These are phyloP conservation scores for Phtheirospermum japonicum DNA, from an alignment of 257 asterid genomes.

Conservation along the genomic window DNA sequence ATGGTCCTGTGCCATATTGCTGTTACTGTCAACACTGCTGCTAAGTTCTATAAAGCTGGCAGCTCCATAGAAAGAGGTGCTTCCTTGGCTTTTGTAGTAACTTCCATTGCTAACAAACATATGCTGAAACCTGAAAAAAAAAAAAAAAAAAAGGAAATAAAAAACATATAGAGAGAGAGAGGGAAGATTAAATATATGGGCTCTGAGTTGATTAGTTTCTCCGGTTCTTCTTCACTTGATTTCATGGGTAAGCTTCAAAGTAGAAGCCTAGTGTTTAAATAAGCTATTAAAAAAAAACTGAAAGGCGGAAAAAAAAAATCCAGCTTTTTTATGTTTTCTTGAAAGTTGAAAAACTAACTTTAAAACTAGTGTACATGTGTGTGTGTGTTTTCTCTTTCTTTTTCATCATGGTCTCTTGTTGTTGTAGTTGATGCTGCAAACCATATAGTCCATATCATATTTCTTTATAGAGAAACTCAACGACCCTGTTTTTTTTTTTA, in stretches of 20 bases:
- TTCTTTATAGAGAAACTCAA: constrained; percentile 44
- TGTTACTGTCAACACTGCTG: constrained; percentile 53
- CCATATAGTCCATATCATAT: constrained; percentile 2
- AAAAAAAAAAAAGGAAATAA: constrained; percentile 8
- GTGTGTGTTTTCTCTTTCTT: no score
- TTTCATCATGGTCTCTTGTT: not conserved
- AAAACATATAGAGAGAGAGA: no score
- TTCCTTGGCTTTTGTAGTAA: constrained; percentile 46
- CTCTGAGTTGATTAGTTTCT: constrained; percentile 2
- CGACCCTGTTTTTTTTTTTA: constrained; percentile 29
- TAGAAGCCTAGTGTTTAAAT: no score
- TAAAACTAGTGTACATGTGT: no score
- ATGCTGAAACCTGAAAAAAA: no score
- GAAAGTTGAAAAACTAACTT: constrained; percentile 27
- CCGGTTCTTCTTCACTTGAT: constrained; percentile 28
- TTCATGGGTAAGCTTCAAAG: constrained; percentile 37
- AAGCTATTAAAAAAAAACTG: no score
- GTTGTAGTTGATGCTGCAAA: constrained; percentile 10
- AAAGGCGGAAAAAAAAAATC: not conserved
- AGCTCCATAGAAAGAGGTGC: constrained; percentile 46
- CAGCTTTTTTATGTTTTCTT: constrained; percentile 16
- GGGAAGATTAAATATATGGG: constrained; percentile 4
- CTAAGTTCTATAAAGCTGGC: no score
- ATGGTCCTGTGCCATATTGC: constrained; percentile 40
- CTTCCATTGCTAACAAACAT: no score